A percentile compares a stretch with the other conserved stretches of the same genome.
phyloP scores from a whole-genome alignment of 192 early-diverging fungal genomes.

The Backusella sp. region DNA sequence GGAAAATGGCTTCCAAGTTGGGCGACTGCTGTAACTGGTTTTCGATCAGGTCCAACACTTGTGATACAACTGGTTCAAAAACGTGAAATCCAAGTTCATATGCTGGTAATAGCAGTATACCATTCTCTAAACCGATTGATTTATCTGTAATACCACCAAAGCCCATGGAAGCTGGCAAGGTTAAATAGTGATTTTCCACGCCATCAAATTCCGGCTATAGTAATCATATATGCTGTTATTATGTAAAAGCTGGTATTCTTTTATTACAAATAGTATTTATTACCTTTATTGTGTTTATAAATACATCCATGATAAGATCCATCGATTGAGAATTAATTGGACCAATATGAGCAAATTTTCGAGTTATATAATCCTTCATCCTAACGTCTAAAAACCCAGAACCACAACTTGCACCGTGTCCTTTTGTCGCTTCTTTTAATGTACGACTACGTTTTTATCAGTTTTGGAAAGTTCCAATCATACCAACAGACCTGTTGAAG shows the following conservation, averaged over 20 bases:
- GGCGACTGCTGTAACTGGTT: slow-evolving; percentile 42
- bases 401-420: slow-evolving; percentile 52
- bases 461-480: neutral
- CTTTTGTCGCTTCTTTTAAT: slow-evolving; percentile 51
- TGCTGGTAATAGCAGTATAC: slow-evolving; percentile 37
- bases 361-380: slow-evolving; percentile 43
- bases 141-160: slow-evolving; percentile 39
- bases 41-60: slow-evolving; percentile 43
- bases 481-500: neutral
- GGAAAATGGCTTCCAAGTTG: slow-evolving; percentile 44
- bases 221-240: neutral
- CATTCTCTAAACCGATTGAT: slow-evolving; percentile 41
- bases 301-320: slow-evolving; percentile 40
- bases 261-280: neutral
- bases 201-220: slow-evolving; percentile 48
- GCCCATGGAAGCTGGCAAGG: slow-evolving; percentile 39
- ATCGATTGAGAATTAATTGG: slow-evolving; percentile 20
- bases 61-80: slow-evolving; percentile 48
- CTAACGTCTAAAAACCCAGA: slow-evolving; percentile 46
- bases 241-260: neutral
- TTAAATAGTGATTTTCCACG: slow-evolving; percentile 42
- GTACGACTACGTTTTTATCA: slow-evolving; percentile 22
- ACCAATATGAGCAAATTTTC: slow-evolving; percentile 39
- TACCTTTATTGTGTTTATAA: slow-evolving; percentile 50
- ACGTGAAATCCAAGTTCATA: slow-evolving; percentile 44